Base-by-base conservation (phyloP, 148 eudicot species). In the Arctostaphylos glauca region DNA sequence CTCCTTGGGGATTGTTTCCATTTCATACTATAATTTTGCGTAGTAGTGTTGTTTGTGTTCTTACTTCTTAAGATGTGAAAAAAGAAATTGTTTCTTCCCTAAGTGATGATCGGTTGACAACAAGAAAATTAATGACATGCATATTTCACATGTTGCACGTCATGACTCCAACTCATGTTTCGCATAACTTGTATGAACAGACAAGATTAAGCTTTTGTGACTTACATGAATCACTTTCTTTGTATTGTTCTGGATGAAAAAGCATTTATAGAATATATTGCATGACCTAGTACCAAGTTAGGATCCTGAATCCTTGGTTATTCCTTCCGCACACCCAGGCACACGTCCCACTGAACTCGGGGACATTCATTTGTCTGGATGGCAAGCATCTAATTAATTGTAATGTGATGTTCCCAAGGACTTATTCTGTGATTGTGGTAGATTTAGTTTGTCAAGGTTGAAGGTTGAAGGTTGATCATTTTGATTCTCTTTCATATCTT, bases 321-420 rank as follows among this genome's bases (percentile, higher is more conserved):
- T 62, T 62, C 67, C 67, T 31, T 62, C 10, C 5, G 5, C 67
- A 21, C 31, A 62, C 31, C 31, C 3, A n/a, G n/a, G 67, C 67
- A 21, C 67, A 60, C 25, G 21, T 60, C 67, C 67, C 67, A 62
- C 44, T 12, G 41, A 31, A 66, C 72, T 66, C 0, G 43, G 72
- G 72, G 43, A 5, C 74, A 68, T 68, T 38, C 12, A 43, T 31
- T 31, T 68, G 23, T 15, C 74, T 68, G 74, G 74, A 38, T 68
- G 74, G 47, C 12, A 68, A 68, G 47, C 47, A 4, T 68, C 3
- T 68, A 15, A 38, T 68, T 14, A 68, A 18, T 12, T 5, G 6
- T 68, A 68, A 38, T 67, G 62, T 38, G 64, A 80, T 67, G 75
- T 80, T 47, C 48, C 13, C 56, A 64, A 68, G 41, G 75, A 67